Base-by-base conservation (phyloP, 2,329 filamentous ascomycete species). In the Colletotrichum sp. region DNA sequence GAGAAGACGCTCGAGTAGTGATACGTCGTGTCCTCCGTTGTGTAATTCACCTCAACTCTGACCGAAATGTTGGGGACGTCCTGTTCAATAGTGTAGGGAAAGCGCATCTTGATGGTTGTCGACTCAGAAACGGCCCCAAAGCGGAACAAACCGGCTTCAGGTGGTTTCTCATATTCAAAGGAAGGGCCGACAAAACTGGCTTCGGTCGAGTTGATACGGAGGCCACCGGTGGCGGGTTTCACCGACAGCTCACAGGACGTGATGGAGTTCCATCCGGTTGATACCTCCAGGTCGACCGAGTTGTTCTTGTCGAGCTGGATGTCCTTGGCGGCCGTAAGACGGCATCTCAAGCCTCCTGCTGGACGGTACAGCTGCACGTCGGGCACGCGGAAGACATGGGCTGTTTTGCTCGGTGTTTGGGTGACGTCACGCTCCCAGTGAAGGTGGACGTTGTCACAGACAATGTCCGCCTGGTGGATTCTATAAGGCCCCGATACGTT, bases 71-170 rank as follows among this genome's bases (percentile, higher is more conserved):
- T 92, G 4, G 89, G 89, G 1, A 95, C 89, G 58, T 95, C 92
- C 73, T 94, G 92, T 81, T 98, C 96, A 13, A 96, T 89, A 1
- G 94, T 96, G 79, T 97, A 99, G 0, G 96, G 96, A 62, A 96
- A 90, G 8, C 88, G 87, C 26, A 98, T 86, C 26, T 87, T 91
- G 24, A 94, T 83, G 0, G 81, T 84, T 0, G 87, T 86, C 4
- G 87, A 79, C 0, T 86, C 78, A 0, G 83, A 78, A 59, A 95
- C 83, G 1, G 85, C 77, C 1, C 85, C 85, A 68, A 93, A 89
- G 55, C 81, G 82, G 71, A 93, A 88, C 6, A 89, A 78, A 0
- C 91, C 90, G 4, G 88, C 85, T 71, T 92, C 90, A 0, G 89
- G 85, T 4, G 87, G 86, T 71, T 87, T 89, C 3, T 86, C 83